Evolutionary conservation across 495 filamentous ascomycete genomes (phyloP).

Genomic region (Delitschia confertaspora): DNA sequence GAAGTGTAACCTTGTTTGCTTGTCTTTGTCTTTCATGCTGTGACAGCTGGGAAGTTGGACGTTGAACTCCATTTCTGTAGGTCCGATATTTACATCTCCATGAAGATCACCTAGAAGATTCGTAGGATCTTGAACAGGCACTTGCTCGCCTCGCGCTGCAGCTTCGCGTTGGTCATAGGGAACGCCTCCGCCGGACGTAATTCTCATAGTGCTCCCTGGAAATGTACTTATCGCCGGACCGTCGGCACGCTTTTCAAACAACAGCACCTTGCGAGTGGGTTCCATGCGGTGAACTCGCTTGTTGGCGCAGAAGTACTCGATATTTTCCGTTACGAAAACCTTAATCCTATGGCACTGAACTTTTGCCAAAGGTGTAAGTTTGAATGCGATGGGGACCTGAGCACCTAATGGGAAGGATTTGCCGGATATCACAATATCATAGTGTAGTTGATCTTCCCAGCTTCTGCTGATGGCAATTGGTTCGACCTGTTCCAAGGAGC

Average conservation of each 20-base stretch:
- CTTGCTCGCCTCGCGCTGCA: slow-evolving; percentile 50
- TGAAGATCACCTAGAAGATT: slow-evolving; percentile 78
- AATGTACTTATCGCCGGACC: slow-evolving; percentile 68
- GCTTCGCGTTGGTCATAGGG: slow-evolving; percentile 52
- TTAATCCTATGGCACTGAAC: slow-evolving; percentile 95
- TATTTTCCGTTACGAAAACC: slow-evolving; percentile 86
- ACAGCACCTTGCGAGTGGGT: slow-evolving; percentile 68
- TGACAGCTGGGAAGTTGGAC: slow-evolving; percentile 91
- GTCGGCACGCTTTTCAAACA: slow-evolving; percentile 89
- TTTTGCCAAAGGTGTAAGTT: slow-evolving; percentile 90
- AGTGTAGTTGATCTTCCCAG: slow-evolving; percentile 97
- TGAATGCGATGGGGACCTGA: slow-evolving; percentile 94
- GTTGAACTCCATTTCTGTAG: slow-evolving; percentile 95
- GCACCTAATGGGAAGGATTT: slow-evolving; percentile 94
- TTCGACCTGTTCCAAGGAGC: slow-evolving; percentile 87
- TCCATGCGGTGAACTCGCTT: slow-evolving; percentile 84
- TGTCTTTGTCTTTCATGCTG: slow-evolving; percentile 71
- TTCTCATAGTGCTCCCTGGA: slow-evolving; percentile 66
- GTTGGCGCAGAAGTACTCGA: slow-evolving; percentile 86
- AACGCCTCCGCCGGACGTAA: slow-evolving; percentile 74
- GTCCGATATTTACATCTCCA: slow-evolving; percentile 60
- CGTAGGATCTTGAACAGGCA: slow-evolving; percentile 42
- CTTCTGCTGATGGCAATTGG: slow-evolving; percentile 94
- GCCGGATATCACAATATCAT: slow-evolving; percentile 96
- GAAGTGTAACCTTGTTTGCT: slow-evolving; percentile 66